These are phyloP conservation scores for Trypanosoma rangeli DNA, from an alignment of 208 protist species.

Conservation along the genomic window DNA sequence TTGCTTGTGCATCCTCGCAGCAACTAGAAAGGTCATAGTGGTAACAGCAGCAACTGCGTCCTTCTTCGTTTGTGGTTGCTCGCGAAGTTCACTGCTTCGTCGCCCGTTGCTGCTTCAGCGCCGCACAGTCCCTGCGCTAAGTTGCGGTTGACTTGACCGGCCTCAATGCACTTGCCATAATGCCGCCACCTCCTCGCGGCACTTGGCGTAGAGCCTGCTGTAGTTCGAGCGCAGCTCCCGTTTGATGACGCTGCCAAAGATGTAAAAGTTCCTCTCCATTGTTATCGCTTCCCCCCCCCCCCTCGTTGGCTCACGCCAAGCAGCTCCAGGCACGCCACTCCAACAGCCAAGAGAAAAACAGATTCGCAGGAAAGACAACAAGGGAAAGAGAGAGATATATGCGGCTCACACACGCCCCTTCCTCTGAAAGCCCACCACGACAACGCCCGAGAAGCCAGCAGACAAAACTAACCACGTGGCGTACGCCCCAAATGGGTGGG, in stretches of 20 bases:
- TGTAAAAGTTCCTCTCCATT: constrained; percentile 91
- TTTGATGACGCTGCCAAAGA: constrained; percentile 71
- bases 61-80: background rate
- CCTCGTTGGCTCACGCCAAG: background rate
- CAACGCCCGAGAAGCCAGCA: background rate
- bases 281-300: background rate
- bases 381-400: constrained; percentile 14
- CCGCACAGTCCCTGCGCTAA: constrained; percentile 56
- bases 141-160: constrained; percentile 70
- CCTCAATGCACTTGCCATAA: constrained; percentile 84
- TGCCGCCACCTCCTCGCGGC: constrained; percentile 40
- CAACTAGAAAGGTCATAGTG: too few species aligned
- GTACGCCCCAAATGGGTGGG: background rate
- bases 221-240: constrained; percentile 58
- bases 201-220: constrained; percentile 55
- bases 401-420: too few species aligned
- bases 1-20: background rate
- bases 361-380: constrained; percentile 11
- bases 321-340: background rate
- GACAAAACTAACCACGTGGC: too few species aligned
- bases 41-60: background rate
- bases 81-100: constrained; percentile 5
- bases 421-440: background rate
- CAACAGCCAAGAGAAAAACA: constrained; percentile 11
- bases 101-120: constrained; percentile 19